These are phyloP conservation scores for Macrocybe gigantea DNA, from an alignment of 768 basidiomycete species.

Conservation along the genomic window DNA sequence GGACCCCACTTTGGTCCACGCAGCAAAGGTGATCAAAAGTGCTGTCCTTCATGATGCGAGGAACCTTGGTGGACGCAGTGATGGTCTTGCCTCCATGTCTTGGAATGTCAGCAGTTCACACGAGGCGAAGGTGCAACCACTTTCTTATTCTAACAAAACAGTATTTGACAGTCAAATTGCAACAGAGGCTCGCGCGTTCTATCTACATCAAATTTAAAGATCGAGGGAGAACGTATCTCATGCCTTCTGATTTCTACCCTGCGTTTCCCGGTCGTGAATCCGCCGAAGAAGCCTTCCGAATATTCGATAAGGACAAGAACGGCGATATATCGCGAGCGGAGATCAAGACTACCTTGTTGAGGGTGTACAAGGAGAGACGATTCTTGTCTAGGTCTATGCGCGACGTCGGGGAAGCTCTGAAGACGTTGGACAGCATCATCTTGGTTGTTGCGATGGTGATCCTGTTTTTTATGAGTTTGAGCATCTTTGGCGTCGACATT, in stretches of 20 bases:
- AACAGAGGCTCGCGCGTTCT: conserved; percentile 59
- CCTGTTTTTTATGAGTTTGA: conserved; percentile 68
- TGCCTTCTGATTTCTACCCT: conserved; percentile 65
- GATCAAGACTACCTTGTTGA: conserved; percentile 62
- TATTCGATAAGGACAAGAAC: conserved; percentile 74
- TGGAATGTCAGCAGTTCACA: conserved; percentile 52
- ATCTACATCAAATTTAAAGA: conserved; percentile 61
- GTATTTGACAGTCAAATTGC: background rate
- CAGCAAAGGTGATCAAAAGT: conserved; percentile 62
- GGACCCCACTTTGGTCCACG: conserved; percentile 42
- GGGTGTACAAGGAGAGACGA: conserved; percentile 74
- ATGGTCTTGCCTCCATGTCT: conserved; percentile 33
- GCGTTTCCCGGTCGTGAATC: conserved; percentile 54
- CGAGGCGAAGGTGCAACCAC: conserved; percentile 56
- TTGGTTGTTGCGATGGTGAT: conserved; percentile 57
- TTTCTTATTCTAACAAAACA: background rate
- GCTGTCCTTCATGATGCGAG: conserved; percentile 74
- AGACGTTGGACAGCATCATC: conserved; percentile 58
- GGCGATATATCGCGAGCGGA: conserved; percentile 74
- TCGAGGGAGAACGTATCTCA: conserved; percentile 49
- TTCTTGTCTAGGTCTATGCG: conserved; percentile 73
- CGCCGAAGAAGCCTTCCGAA: conserved; percentile 63
- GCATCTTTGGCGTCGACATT: conserved; percentile 64
- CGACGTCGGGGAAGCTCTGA: conserved; percentile 64
- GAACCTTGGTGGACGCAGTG: conserved; percentile 50